Evolutionary conservation across 345 rosid genomes (phyloP), one percentile per base, ranked within the genome.

Genomic region (Populus simonii): DNA sequence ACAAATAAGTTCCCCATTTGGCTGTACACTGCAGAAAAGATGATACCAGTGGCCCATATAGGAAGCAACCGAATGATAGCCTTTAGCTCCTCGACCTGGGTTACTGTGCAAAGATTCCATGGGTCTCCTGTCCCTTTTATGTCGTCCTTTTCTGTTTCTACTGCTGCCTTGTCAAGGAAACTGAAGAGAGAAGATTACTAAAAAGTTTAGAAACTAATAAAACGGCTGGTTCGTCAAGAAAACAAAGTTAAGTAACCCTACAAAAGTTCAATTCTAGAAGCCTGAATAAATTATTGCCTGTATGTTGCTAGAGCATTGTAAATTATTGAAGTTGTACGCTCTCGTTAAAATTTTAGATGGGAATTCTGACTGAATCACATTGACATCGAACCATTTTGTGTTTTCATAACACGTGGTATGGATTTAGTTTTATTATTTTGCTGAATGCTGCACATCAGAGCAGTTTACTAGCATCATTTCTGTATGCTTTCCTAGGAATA

Each of bases 1-100:
- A 83, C 80, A 39, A 84, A 87, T 71, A 82, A 74, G 65, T 81
- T 87, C 71, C 86, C 45, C 86, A 84, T 83, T 67, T 84, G 86
- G 47, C 72, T 75, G 76, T 76, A 87, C 23, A 76, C 87, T 1
- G 87, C 79, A 9, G 87, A 63, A 38, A 84, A 81, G 53, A 87
- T 38, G 65, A 84, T 84, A 4, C 86, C 86, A 6, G 86, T 80
- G 8, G 86, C 83, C 86, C 87, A 80, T 18, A 84, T 43, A 0
- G 89, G 89, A 49, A 85, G 86, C 76, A 87, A 66, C 7, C 89
- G 82, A 29, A 81, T 71, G 57, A 85, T 79, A 0, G 87, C 67
- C 66, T 87, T 87, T 18, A 87, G 80, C 74, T 87, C 88, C 81
- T 87, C 89, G 9, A 87, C 88, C 73, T 85, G 89, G 15, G 86